Evolutionary conservation across 306 rosid genomes (phyloP), one percentile per base, ranked within the genome.

Genomic region (Prunus fruticosa): DNA sequence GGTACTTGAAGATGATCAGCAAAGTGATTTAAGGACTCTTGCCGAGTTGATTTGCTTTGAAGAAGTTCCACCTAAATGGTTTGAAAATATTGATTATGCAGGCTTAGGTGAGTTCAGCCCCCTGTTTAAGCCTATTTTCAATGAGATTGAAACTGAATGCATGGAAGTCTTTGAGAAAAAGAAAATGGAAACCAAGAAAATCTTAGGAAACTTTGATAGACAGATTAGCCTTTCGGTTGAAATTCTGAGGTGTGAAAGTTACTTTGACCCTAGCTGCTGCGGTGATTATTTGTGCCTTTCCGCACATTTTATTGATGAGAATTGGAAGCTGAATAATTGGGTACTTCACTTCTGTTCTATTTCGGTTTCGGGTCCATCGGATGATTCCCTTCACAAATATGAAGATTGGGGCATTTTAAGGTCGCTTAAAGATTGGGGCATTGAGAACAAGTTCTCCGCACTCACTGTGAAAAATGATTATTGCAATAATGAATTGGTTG

Each of bases 401-500:
- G 41, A 78, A 58, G 76, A 41, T 9, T 49, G 41, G 41, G 41
- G 41, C 41, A 34, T 34, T 34, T 34, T 34, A 34, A 34, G 41
- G 41, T 34, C 41, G 41, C 41, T 34, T 34, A 1, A 34, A 1
- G 41, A 34, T 34, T 34, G 70, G 78, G 61, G 58, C 27, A 47
- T 74, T 32, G 68, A 30, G 76, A 70, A 30, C 81, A 78, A 78
- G 64, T 22, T 70, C 30, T 61, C 56, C 43, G 20, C 75, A 9
- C 5, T 78, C 11, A 62, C 76, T 27, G 8, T 78, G 69, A 38
- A 43, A 5, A 77, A 27, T 27, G 67, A 32, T 34, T 3, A 58
- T 4, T 58, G 28, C 64, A 64, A 49, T 34, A 51, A 69, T 25
- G 43, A 49, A 50, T 3, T 56, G 67, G 38, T 25, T 38, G 41